phyloP scores from a whole-genome alignment of 2,329 filamentous ascomycete species.

The Scedosporium apiospermum region DNA sequence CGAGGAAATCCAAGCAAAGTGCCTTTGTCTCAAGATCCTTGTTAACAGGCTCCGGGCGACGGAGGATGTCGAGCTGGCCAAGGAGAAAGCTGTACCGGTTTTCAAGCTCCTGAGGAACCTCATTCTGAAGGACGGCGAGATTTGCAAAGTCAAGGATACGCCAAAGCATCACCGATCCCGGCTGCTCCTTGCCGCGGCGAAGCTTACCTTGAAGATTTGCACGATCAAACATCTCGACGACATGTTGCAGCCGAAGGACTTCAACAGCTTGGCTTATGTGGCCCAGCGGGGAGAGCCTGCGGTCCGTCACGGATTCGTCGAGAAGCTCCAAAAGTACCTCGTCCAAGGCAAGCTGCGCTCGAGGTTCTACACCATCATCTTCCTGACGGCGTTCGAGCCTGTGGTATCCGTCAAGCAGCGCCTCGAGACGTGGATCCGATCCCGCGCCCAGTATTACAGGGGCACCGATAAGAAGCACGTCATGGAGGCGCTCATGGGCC shows the following conservation, averaged over 20 bases:
- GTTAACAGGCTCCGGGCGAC: conserved; percentile 71
- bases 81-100: conserved; percentile 55
- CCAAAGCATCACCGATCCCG: conserved; percentile 69
- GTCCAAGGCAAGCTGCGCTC: conserved; percentile 58
- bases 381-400: conserved; percentile 87
- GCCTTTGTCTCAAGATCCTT: conserved; percentile 72
- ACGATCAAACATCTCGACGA: conserved; percentile 67
- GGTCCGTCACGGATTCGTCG: conserved; percentile 71
- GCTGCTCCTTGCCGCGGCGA: conserved; percentile 73
- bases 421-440: conserved; percentile 81
- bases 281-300: conserved; percentile 67
- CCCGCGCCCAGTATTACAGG: conserved; percentile 59
- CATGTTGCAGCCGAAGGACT: conserved; percentile 60
- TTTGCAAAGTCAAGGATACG: conserved; percentile 66
- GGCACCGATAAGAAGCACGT: conserved; percentile 49
- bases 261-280: conserved; percentile 72
- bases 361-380: conserved; percentile 83
- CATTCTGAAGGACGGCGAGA: conserved; percentile 66
- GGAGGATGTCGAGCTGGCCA: conserved; percentile 40
- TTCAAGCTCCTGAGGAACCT: conserved; percentile 73
- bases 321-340: conserved; percentile 84
- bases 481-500: conserved; percentile 73
- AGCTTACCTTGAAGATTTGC: conserved; percentile 76
- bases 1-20: conserved; percentile 75
- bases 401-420: conserved; percentile 60